These are phyloP conservation scores for Moesziomyces sp. DNA, from an alignment of 1,284 basidiomycete genomes.

Conservation along the genomic window DNA sequence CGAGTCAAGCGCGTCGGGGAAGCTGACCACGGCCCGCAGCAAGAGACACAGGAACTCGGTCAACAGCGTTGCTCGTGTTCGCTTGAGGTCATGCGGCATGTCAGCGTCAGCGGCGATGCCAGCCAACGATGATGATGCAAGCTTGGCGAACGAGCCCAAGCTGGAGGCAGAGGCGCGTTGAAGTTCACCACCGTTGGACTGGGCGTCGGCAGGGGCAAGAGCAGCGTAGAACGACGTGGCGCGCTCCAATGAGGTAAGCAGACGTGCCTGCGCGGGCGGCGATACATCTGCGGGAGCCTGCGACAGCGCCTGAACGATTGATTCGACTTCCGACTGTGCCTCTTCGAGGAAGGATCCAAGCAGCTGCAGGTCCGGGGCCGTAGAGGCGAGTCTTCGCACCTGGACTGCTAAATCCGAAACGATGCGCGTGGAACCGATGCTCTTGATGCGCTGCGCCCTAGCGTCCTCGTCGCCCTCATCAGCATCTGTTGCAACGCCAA, in stretches of 20 bases:
- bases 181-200: slow-evolving; percentile 10
- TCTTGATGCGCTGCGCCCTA: slow-evolving; percentile 69
- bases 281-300: slow-evolving; percentile 1
- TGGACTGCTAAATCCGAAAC: slow-evolving; percentile 69
- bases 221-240: slow-evolving; percentile 33
- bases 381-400: slow-evolving; percentile 22
- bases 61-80: slow-evolving; percentile 20
- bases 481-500: slow-evolving; percentile 68
- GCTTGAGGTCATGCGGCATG: slow-evolving; percentile 4
- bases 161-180: slow-evolving; percentile 10
- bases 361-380: slow-evolving; percentile 8
- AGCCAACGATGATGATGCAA: slow-evolving; percentile 12
- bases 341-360: slow-evolving; percentile 14
- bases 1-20: slow-evolving; percentile 16
- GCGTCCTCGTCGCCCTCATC: slow-evolving; percentile 21
- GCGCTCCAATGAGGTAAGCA: slow-evolving; percentile 15
- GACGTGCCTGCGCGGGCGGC: background rate
- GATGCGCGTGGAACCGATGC: slow-evolving; percentile 72
- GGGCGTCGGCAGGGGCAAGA: slow-evolving; percentile 20
- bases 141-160: slow-evolving; percentile 10
- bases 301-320: slow-evolving; percentile 10
- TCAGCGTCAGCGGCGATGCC: slow-evolving; percentile 3
- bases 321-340: slow-evolving; percentile 14
- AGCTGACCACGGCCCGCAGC: slow-evolving; percentile 17
- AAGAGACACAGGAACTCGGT: slow-evolving; percentile 28